These are phyloP conservation scores for Paragyromitra xinjiangensis DNA, from an alignment of 495 filamentous ascomycete species.

Conservation along the genomic window DNA sequence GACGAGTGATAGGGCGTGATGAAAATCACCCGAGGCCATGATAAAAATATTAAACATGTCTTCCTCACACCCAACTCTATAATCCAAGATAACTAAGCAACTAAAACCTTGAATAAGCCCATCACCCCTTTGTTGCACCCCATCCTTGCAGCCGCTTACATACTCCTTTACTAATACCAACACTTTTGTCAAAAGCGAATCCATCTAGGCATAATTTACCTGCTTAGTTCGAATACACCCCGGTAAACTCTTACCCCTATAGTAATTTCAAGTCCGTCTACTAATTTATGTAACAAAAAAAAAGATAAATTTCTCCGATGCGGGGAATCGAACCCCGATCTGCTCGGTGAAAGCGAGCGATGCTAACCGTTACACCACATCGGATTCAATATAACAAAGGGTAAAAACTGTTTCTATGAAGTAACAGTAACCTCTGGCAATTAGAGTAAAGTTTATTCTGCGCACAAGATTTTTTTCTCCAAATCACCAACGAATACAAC, in stretches of 20 bases:
- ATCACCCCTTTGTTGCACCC: too few species aligned
- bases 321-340: constrained; percentile 53
- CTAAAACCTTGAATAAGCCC: not conserved
- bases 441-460: too few species aligned
- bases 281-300: not conserved
- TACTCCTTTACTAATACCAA: not conserved
- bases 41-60: not conserved
- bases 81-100: not conserved
- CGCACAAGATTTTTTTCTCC: not conserved
- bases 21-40: not conserved
- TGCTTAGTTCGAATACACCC: not conserved
- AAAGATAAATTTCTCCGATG: constrained; percentile 35
- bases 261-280: not conserved
- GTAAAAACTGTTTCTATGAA: too few species aligned
- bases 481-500: not conserved
- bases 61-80: not conserved
- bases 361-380: constrained; percentile 54
- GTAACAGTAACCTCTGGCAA: too few species aligned
- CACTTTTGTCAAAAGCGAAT: not conserved
- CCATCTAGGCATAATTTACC: not conserved
- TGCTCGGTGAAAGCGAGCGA: constrained; percentile 52
- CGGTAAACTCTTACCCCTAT: not conserved
- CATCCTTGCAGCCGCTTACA: not conserved
- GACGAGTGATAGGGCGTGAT: constrained; percentile 49
- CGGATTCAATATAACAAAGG: constrained; percentile 8